A percentile compares a stretch with the other conserved stretches of the same genome.
Evolutionary conservation across 345 rosid genomes (phyloP).

Genomic region (Gossypium sturtianum): DNA sequence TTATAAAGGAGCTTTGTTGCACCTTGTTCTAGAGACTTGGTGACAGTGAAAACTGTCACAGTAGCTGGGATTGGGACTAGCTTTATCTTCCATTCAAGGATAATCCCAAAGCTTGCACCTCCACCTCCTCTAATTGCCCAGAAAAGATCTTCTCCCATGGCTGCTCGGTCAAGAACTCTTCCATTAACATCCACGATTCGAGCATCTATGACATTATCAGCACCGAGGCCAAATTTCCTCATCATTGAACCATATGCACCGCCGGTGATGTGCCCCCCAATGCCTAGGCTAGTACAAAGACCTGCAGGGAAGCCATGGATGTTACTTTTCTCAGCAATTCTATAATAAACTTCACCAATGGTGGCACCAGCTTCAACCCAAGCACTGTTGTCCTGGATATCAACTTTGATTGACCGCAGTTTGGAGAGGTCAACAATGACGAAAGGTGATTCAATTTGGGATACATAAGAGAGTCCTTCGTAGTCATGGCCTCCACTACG

Average conservation of each 20-base stretch:
- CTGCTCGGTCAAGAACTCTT: slow-evolving; percentile 14
- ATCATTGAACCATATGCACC: slow-evolving; percentile 9
- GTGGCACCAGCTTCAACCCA: slow-evolving; percentile 3
- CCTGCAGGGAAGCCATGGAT: neutral
- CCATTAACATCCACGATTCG: slow-evolving; percentile 19
- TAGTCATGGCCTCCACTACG: slow-evolving; percentile 3
- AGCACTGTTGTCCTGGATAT: neutral
- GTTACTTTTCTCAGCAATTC: slow-evolving; percentile 1
- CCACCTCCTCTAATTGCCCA: slow-evolving; percentile 3
- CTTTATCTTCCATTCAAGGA: slow-evolving; percentile 1
- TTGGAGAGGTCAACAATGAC: neutral
- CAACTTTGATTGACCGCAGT: neutral
- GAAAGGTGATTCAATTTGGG: neutral
- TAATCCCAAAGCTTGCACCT: neutral
- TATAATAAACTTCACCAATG: neutral
- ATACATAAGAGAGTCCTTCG: neutral
- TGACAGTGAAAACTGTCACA: neutral
- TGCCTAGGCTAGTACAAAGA: neutral
- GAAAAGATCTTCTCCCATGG: slow-evolving; percentile 1
- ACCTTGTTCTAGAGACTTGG: neutral
- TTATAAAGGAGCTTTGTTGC: neutral
- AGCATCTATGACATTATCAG: slow-evolving; percentile 25
- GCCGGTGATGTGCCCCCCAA: neutral
- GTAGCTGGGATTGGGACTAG: neutral
- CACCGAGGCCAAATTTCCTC: slow-evolving; percentile 24